Base-by-base conservation (phyloP, 306 rosid genomes). In the Malus sylvestris region DNA sequence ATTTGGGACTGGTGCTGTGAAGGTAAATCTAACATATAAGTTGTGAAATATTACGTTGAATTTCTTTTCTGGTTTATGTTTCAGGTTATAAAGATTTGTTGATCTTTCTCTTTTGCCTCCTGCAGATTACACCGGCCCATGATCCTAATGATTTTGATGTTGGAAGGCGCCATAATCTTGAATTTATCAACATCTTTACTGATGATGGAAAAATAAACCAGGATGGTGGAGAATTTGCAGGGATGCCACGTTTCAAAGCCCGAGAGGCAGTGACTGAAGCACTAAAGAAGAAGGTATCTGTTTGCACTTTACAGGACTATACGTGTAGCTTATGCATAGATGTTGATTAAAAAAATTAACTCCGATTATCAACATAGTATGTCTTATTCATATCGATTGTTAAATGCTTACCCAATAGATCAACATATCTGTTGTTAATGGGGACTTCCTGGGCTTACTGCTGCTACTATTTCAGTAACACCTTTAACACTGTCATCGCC, bases 111-210 rank as follows among this genome's bases (percentile, higher is more conserved):
- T 80, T 42, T 60, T 68, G 70, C 46, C 68, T 71, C 76, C 72
- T 85, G 87, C 90, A 95, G 98, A 95, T 95, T 78, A 92, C 99
- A 79, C 99, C 97, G 4, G 99, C 99, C 63, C 99, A 95, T 87
- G 99, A 92, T 88, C 97, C 98, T 12, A 95, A 95, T 78, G 99
- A 95, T 82, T 95, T 95, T 83, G 92, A 88, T 70, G 97, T 95
- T 76, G 98, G 98, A 73, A 91, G 87, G 78, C 93, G 96, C 20
- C 96, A 95, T 86, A 87, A 85, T 45, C 96, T 92, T 78, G 93
- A 89, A 49, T 91, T 88, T 75, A 88, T 95, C 74, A 95, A 87
- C 63, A 83, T 92, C 81, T 87, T 95, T 80, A 91, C 92, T 4
- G 97, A 92, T 53, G 97, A 95, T 80, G 99, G 99, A 72, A 87